A percentile compares a stretch with the other conserved stretches of the same genome.
phyloP scores from a whole-genome alignment of 345 rosid genomes.

The Passiflora organensis region DNA sequence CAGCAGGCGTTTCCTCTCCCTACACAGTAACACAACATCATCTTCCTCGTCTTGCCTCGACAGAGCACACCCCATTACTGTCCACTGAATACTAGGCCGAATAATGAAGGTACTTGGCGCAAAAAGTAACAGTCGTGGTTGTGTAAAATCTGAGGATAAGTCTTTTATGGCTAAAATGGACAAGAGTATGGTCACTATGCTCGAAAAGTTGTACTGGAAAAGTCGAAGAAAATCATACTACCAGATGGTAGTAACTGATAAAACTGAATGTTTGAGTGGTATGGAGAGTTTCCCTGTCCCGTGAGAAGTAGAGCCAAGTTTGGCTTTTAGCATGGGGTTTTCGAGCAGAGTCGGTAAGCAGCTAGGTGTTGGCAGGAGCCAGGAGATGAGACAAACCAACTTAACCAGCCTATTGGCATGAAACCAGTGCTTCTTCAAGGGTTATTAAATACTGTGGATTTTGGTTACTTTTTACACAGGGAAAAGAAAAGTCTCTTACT shows the following conservation, averaged over 20 bases:
- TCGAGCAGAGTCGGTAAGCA: constrained; percentile 8
- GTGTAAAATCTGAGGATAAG: background rate
- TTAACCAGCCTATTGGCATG: background rate
- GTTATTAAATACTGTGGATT: background rate
- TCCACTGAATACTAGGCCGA: background rate
- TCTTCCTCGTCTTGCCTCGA: constrained; percentile 32
- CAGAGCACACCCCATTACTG: constrained; percentile 30
- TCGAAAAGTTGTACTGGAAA: constrained; percentile 15
- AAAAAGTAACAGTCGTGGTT: constrained; percentile 1
- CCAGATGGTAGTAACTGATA: constrained; percentile 6
- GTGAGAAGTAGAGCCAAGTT: constrained; percentile 4
- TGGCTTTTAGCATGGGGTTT: background rate
- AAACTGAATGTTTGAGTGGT: background rate
- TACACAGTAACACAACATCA: constrained; percentile 29
- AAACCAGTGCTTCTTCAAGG: constrained; percentile 2
- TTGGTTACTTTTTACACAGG: background rate
- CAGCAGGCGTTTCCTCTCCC: constrained; percentile 32
- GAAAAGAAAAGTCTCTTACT: background rate
- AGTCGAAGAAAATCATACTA: constrained; percentile 18
- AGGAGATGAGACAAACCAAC: constrained; percentile 15
- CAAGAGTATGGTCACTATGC: background rate
- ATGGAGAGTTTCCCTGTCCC: background rate
- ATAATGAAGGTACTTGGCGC: background rate
- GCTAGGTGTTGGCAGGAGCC: constrained; percentile 18
- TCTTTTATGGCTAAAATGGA: constrained; percentile 2